Evolutionary conservation across 768 basidiomycete genomes (phyloP).

Genomic region (Daedaleopsis sinensis): DNA sequence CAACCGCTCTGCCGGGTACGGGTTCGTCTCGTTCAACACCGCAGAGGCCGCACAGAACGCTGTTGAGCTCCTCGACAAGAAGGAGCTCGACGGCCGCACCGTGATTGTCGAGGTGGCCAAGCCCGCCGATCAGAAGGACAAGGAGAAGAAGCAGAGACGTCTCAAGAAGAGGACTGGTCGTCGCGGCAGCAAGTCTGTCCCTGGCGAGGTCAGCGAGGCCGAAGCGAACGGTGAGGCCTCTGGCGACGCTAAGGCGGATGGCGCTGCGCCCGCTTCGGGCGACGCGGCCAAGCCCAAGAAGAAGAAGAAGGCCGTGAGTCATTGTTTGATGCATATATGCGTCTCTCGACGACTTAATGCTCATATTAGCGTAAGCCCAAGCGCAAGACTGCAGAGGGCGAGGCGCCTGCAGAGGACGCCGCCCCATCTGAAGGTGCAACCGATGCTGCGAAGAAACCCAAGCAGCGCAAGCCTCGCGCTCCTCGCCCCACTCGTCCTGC

Average conservation of each 20-base stretch:
- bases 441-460: slow-evolving; percentile 46
- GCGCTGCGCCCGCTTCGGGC: slow-evolving; percentile 51
- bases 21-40: slow-evolving; percentile 84
- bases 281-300: slow-evolving; percentile 73
- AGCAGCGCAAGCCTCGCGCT: slow-evolving; percentile 58
- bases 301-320: slow-evolving; percentile 78
- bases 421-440: slow-evolving; percentile 39
- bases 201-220: slow-evolving; percentile 88
- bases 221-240: slow-evolving; percentile 78
- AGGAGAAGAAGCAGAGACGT: slow-evolving; percentile 78
- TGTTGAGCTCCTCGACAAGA: slow-evolving; percentile 82
- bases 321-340: slow-evolving; percentile 5
- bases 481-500: slow-evolving; percentile 67
- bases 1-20: slow-evolving; percentile 86
- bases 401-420: slow-evolving; percentile 32
- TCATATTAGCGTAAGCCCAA: slow-evolving; percentile 48
- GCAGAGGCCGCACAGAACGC: slow-evolving; percentile 86
- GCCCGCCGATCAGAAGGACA: slow-evolving; percentile 86
- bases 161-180: slow-evolving; percentile 79
- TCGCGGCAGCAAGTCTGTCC: slow-evolving; percentile 84
- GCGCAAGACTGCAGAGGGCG: slow-evolving; percentile 41
- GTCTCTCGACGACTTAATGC: slow-evolving; percentile 19
- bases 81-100: slow-evolving; percentile 85
- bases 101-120: slow-evolving; percentile 94
- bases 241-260: slow-evolving; percentile 53